phyloP scores from a whole-genome alignment of 1,284 basidiomycete genomes.

The Pyrrhoderma noxium region DNA sequence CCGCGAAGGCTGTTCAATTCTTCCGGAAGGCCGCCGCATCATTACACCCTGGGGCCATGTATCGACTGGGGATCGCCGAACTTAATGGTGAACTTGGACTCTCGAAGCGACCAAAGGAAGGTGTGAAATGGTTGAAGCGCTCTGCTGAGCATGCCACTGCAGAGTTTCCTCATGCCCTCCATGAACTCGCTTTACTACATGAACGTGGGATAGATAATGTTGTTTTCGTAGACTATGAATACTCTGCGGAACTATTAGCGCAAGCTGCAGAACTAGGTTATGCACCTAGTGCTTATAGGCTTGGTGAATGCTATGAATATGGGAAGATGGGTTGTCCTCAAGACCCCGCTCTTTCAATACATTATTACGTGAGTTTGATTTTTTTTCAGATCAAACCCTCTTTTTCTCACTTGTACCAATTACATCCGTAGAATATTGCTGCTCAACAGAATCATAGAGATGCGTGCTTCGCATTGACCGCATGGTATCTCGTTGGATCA shows the following conservation, averaged over 20 bases:
- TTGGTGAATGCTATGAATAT: constrained; percentile 99
- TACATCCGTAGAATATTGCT: constrained; percentile 74
- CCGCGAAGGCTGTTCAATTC: constrained; percentile 87
- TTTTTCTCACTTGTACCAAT: constrained; percentile 13
- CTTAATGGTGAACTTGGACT: constrained; percentile 93
- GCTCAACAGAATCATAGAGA: constrained; percentile 96
- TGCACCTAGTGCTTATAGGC: constrained; percentile 90
- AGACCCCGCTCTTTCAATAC: constrained; percentile 93
- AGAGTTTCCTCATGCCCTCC: constrained; percentile 94
- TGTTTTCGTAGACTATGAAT: constrained; percentile 93
- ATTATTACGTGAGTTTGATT: constrained; percentile 81
- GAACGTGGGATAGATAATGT: constrained; percentile 96
- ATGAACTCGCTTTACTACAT: constrained; percentile 91
- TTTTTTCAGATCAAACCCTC: background rate
- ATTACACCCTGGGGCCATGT: constrained; percentile 92
- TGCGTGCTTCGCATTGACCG: constrained; percentile 95
- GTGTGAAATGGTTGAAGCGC: constrained; percentile 97
- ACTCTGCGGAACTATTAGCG: constrained; percentile 89
- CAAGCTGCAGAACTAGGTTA: constrained; percentile 95
- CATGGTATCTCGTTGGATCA: constrained; percentile 98
- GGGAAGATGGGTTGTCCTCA: constrained; percentile 99
- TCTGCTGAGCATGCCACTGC: constrained; percentile 91
- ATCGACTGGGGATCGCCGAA: constrained; percentile 92
- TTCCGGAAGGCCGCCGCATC: constrained; percentile 91
- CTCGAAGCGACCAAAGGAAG: constrained; percentile 85